phyloP scores from a whole-genome alignment of 2,329 filamentous ascomycete genomes.

The Akanthomyces uredinophilus region DNA sequence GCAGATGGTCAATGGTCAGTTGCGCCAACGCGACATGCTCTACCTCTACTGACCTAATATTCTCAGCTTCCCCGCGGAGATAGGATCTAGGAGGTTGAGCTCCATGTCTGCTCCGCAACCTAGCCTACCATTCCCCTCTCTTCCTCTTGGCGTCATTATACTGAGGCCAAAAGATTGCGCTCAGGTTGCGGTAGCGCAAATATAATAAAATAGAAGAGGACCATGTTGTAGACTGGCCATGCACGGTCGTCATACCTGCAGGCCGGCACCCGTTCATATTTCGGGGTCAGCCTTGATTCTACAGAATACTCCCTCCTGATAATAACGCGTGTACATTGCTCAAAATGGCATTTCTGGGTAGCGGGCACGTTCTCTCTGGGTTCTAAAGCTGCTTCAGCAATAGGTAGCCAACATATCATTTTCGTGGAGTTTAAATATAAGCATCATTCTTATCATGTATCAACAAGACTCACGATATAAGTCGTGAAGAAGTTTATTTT shows the following conservation, averaged over 20 bases:
- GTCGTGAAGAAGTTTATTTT: slow-evolving; percentile 3
- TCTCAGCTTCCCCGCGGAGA: slow-evolving; percentile 42
- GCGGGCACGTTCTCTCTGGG: not conserved
- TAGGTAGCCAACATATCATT: not conserved
- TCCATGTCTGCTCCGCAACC: slow-evolving; percentile 13
- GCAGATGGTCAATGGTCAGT: slow-evolving; percentile 59
- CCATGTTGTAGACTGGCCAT: not conserved
- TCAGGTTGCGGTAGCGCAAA: not conserved
- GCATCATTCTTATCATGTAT: too few relatives aligned
- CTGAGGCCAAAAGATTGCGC: not conserved
- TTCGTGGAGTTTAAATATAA: not conserved
- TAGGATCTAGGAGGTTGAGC: slow-evolving; percentile 35
- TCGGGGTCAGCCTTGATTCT: not conserved
- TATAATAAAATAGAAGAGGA: not conserved
- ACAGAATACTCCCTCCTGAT: not conserved
- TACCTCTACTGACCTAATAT: slow-evolving; percentile 38
- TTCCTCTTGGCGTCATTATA: not conserved
- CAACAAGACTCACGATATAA: not conserved
- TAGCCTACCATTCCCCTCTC: not conserved
- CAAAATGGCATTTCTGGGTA: not conserved
- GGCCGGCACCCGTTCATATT: not conserved
- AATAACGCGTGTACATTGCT: not conserved
- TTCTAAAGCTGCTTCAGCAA: not conserved
- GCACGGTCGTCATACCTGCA: not conserved
- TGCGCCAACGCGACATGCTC: slow-evolving; percentile 38